Conservation (phyloP, 805 yeast species). For the Cyberlindnera euphorbiae region DNA sequence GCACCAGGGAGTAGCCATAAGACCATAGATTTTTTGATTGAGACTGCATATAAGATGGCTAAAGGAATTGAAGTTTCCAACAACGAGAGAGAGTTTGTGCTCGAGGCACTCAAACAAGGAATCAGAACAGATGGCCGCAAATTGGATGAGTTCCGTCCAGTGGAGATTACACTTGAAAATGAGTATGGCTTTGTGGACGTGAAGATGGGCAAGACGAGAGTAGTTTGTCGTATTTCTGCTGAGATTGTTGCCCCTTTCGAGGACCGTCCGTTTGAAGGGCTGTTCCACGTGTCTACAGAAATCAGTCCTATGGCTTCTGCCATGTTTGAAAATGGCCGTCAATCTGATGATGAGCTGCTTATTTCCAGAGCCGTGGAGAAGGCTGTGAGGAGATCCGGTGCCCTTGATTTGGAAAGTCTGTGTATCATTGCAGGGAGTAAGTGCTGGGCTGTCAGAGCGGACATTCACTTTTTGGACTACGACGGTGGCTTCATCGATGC, state of each 20-base stretch:
- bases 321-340: conserved; percentile 64
- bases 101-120: conserved; percentile 58
- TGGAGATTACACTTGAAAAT: conserved; percentile 58
- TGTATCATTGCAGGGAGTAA: conserved; percentile 89
- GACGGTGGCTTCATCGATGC: conserved; percentile 94
- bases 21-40: too few species aligned
- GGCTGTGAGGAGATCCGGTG: conserved; percentile 84
- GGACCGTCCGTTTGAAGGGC: conserved; percentile 91
- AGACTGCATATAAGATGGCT: too few species aligned
- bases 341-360: conserved; percentile 75
- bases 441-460: conserved; percentile 90
- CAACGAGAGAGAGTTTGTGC: conserved; percentile 58
- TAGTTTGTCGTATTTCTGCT: conserved; percentile 70
- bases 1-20: too few species aligned
- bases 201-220: conserved; percentile 67
- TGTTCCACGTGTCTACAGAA: conserved; percentile 79
- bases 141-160: conserved; percentile 58
- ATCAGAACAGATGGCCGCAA: conserved; percentile 66
- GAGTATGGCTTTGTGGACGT: conserved; percentile 83
- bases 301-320: conserved; percentile 88
- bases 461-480: conserved; percentile 79
- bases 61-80: conserved; percentile 55
- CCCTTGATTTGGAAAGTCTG: conserved; percentile 83
- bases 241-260: conserved; percentile 77
- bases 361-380: conserved; percentile 84